Evolutionary conservation across 164 flowering plant genomes (phyloP).

Genomic region (Vitis amurensis): DNA sequence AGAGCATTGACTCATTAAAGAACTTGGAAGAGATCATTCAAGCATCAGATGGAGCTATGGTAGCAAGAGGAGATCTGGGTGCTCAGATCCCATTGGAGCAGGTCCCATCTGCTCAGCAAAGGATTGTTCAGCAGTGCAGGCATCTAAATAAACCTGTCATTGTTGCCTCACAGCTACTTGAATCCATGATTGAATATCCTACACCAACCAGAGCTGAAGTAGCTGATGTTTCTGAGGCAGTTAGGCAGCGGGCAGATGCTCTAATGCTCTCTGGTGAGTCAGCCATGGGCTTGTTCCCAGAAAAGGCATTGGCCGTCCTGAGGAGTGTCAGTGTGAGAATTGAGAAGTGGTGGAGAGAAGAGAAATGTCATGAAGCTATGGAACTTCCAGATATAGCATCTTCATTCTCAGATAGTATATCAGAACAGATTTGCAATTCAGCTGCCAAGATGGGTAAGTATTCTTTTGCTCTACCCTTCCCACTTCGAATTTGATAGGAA

Average conservation of each 20-base stretch:
- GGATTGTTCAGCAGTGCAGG: slow-evolving; percentile 79
- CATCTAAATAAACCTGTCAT: slow-evolving; percentile 89
- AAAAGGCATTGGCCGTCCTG: slow-evolving; percentile 83
- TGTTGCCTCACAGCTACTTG: slow-evolving; percentile 95
- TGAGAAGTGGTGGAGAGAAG: slow-evolving; percentile 97
- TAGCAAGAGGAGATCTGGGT: slow-evolving; percentile 96
- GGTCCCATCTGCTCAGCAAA: slow-evolving; percentile 93
- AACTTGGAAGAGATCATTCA: slow-evolving; percentile 85
- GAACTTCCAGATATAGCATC: slow-evolving; percentile 65
- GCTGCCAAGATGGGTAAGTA: slow-evolving; percentile 94
- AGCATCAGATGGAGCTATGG: slow-evolving; percentile 99
- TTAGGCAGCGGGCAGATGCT: slow-evolving; percentile 91
- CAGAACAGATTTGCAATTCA: slow-evolving; percentile 94
- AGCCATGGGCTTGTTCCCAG: slow-evolving; percentile 96
- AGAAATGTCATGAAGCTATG: slow-evolving; percentile 75
- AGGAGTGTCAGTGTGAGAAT: slow-evolving; percentile 91
- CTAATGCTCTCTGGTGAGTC: slow-evolving; percentile 99
- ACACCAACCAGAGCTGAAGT: slow-evolving; percentile 99
- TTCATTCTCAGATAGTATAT: slow-evolving; percentile 73
- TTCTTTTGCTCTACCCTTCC: background rate
- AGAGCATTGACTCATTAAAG: slow-evolving; percentile 88
- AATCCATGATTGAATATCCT: slow-evolving; percentile 97
- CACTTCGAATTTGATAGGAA: background rate
- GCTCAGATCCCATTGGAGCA: slow-evolving; percentile 98
- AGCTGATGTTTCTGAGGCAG: slow-evolving; percentile 98